These are phyloP conservation scores for Yarrowia bubula DNA, from an alignment of 805 yeast species.

Conservation along the genomic window DNA sequence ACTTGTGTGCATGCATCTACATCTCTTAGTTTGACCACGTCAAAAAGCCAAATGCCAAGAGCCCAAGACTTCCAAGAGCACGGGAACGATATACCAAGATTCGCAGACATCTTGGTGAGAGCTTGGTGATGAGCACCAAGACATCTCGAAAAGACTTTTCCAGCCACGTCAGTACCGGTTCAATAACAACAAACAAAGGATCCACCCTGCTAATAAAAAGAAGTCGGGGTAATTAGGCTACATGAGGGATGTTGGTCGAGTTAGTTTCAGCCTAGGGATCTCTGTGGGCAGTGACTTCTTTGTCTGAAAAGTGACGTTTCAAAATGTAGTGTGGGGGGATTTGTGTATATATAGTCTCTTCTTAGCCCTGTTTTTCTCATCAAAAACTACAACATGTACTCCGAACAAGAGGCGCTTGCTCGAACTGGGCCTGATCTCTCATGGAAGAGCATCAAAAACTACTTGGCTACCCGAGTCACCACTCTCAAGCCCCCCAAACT, in stretches of 20 bases:
- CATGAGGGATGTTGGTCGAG: not conserved
- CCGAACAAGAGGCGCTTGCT: too few relatives aligned
- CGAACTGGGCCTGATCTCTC: not conserved
- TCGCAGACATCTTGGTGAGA: not conserved
- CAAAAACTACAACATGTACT: not conserved
- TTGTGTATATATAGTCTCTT: too few relatives aligned
- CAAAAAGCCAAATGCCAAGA: not conserved
- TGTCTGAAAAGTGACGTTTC: not conserved
- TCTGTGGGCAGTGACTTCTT: not conserved
- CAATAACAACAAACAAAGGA: not conserved
- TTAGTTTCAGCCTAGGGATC: not conserved
- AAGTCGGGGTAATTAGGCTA: not conserved
- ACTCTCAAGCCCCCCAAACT: not conserved
- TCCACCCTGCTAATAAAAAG: not conserved
- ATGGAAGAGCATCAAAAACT: not conserved
- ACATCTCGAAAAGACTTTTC: not conserved
- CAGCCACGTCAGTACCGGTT: not conserved
- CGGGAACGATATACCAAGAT: not conserved
- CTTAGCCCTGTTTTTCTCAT: not conserved
- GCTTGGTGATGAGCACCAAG: not conserved
- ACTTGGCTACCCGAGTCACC: constrained; percentile 1
- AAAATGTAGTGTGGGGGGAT: not conserved
- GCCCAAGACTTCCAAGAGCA: not conserved
- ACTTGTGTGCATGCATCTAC: not conserved
- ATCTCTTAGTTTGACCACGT: not conserved